Base-by-base conservation (phyloP, 2,329 filamentous ascomycete genomes). In the Volutella citrinella region DNA sequence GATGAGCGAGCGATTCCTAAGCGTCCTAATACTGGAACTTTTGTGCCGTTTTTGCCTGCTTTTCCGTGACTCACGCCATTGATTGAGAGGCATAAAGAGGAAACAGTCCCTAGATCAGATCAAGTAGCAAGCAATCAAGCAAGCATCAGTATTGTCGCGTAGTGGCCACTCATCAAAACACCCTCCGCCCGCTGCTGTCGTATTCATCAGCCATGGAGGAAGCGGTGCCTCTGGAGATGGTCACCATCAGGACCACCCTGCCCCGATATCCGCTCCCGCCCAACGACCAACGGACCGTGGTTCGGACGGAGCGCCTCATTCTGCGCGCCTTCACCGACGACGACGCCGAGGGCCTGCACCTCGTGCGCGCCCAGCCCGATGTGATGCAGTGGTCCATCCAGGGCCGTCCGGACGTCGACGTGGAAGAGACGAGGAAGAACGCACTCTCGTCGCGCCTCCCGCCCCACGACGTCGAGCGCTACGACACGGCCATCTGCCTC, bases 311-410 rank as follows among this genome's bases (percentile, higher is more conserved):
- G 30, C 70, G 79, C 7, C 65, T 85, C 14, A 49, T 76, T 17
- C 56, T 84, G 32, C 66, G 78, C 12, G 71, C 73, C 3, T 57
- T 76, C 23, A 48, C 50, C 2, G 55, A 66, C 13, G 60, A 67
- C 4, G 79, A 85, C 54, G 60, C 75, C 3, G 56, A 62, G 2
- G 69, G 62, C 7, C 40, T 80, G 12, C 62, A 76, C 42, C 57
- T 59, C 15, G 61, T 86, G 33, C 75, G 80, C 16, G 65, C 63
- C 11, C 66, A 80, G 51, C 67, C 70, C 5, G 76, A 80, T 45
- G 75, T 81, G 28, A 85, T 86, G 82, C 56, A 57, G 34, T 80
- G 72, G 66, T 80, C 79, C 33, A 34, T 42, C 4, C 44, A 51
- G 43, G 69, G 67, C 37, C 36, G 46, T 8, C 45, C 61, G 8